Conservation (phyloP, 2,329 filamentous ascomycete species). For the Penicillium occitanis region DNA sequence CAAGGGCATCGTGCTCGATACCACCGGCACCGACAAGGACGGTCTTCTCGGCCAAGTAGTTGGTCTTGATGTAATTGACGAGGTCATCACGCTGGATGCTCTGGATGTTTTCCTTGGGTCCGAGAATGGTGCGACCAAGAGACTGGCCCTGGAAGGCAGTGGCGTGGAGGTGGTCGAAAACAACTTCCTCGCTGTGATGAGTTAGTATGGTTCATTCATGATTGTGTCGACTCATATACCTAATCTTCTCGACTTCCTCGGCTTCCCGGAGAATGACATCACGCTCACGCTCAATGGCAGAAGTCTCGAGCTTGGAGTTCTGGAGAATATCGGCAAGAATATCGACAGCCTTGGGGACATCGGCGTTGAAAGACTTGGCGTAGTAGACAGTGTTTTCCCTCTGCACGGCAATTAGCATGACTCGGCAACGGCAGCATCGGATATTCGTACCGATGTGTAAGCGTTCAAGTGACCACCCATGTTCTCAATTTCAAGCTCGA, state of each 20-base stretch:
- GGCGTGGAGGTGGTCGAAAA: constrained; percentile 98
- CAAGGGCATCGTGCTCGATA: constrained; percentile 88
- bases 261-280: constrained; percentile 98
- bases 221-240: neutral
- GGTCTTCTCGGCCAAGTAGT: constrained; percentile 99
- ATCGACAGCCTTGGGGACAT: constrained; percentile 93
- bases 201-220: neutral
- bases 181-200: constrained; percentile 89
- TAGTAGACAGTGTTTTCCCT: constrained; percentile 99
- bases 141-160: constrained; percentile 97
- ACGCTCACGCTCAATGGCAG: constrained; percentile 93
- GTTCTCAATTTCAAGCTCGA: constrained; percentile 99
- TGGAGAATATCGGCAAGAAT: constrained; percentile 99
- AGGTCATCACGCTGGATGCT: constrained; percentile 92
- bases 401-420: constrained; percentile 48
- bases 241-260: constrained; percentile 93
- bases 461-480: constrained; percentile 99
- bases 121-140: constrained; percentile 94
- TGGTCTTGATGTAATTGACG: constrained; percentile 95
- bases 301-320: constrained; percentile 94
- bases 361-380: constrained; percentile 97
- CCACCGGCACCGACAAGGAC: constrained; percentile 95
- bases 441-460: constrained; percentile 84
- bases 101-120: constrained; percentile 96
- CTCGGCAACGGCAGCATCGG: constrained; percentile 26